Percentiles rank a stretch among this genome's conserved stretches.
Evolutionary conservation across 2,329 filamentous ascomycete species (phyloP).

Genomic region (Cadophora gregata): DNA sequence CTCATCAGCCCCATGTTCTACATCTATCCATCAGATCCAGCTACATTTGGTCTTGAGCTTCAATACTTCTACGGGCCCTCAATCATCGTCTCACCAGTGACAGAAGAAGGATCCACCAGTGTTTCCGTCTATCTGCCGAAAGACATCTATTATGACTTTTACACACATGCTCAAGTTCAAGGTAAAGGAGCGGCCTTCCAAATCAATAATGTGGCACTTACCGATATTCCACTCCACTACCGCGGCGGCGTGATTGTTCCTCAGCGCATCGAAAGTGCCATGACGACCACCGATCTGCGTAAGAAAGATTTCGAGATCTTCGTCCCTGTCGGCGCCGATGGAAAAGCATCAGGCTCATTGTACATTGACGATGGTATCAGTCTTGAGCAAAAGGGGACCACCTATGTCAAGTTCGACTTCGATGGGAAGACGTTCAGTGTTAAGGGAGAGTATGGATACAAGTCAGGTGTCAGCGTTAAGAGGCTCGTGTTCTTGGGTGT

Average conservation of each 20-base stretch:
- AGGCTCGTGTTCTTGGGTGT: slow-evolving; percentile 58
- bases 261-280: slow-evolving; percentile 58
- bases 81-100: slow-evolving; percentile 56
- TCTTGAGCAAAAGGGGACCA: slow-evolving; percentile 62
- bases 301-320: slow-evolving; percentile 73
- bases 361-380: slow-evolving; percentile 82
- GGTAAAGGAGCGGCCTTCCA: slow-evolving; percentile 50
- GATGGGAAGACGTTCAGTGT: slow-evolving; percentile 56
- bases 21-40: slow-evolving; percentile 62
- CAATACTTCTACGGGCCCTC: slow-evolving; percentile 59
- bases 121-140: slow-evolving; percentile 57
- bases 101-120: slow-evolving; percentile 50
- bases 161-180: slow-evolving; percentile 54
- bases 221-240: slow-evolving; percentile 70
- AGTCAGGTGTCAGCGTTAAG: slow-evolving; percentile 50
- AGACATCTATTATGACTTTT: slow-evolving; percentile 57
- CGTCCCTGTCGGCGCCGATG: slow-evolving; percentile 67
- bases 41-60: slow-evolving; percentile 53
- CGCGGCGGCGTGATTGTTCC: slow-evolving; percentile 71
- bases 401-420: slow-evolving; percentile 65
- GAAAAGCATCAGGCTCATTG: slow-evolving; percentile 68
- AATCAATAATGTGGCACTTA: slow-evolving; percentile 49
- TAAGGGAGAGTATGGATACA: slow-evolving; percentile 60
- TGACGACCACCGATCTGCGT: slow-evolving; percentile 69
- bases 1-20: slow-evolving; percentile 75